Evolutionary conservation across 2,329 filamentous ascomycete species (phyloP).

Genomic region (Monosporascus ibericus): DNA sequence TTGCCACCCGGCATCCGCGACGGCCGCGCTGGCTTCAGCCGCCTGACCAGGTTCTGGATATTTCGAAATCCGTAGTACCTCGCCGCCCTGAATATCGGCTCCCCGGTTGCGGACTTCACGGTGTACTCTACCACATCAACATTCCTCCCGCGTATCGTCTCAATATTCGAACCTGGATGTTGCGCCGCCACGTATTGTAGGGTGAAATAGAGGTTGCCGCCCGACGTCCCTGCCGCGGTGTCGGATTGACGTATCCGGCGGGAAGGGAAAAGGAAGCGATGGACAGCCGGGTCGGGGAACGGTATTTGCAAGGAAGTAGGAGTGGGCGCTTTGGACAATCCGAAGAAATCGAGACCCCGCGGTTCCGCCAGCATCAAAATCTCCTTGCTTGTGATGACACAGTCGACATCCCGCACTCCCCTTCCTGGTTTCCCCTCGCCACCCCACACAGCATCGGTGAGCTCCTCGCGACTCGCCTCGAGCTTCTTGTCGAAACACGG

Average conservation of each 20-base stretch:
- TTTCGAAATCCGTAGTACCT: constrained; percentile 97
- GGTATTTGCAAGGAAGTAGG: constrained; percentile 36
- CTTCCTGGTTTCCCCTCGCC: constrained; percentile 39
- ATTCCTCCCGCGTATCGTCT: constrained; percentile 73
- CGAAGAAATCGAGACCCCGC: constrained; percentile 70
- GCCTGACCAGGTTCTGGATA: constrained; percentile 95
- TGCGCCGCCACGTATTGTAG: constrained; percentile 66
- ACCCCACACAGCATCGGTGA: constrained; percentile 75
- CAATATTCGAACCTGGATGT: constrained; percentile 66
- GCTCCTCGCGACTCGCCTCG: constrained; percentile 86
- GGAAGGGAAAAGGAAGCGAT: constrained; percentile 69
- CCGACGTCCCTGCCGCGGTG: constrained; percentile 68
- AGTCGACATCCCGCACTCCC: constrained; percentile 84
- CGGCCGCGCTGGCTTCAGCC: constrained; percentile 71
- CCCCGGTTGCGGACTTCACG: constrained; percentile 50
- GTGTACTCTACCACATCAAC: constrained; percentile 84
- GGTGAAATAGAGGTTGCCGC: constrained; percentile 83
- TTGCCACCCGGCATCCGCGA: constrained; percentile 77
- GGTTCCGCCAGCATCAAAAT: constrained; percentile 83
- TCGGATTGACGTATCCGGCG: constrained; percentile 34
- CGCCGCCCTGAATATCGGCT: constrained; percentile 69
- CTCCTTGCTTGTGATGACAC: constrained; percentile 95
- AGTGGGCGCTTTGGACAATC: constrained; percentile 55
- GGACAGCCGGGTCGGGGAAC: constrained; percentile 69
- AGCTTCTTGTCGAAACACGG: constrained; percentile 99